Base-by-base conservation (phyloP, 805 yeast genomes). In the Ogataea sp. region DNA sequence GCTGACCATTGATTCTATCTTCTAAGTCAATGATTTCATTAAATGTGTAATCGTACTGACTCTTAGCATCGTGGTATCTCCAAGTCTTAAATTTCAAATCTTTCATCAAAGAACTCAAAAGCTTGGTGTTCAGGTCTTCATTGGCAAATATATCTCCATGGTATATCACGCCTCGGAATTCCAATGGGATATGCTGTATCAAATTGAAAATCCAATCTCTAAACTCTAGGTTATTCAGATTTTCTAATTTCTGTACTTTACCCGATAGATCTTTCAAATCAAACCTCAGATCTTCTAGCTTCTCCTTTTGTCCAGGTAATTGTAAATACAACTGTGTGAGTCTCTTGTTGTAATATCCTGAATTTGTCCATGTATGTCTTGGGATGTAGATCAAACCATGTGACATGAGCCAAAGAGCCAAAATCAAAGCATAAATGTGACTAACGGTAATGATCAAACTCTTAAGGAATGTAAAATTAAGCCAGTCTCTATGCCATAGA, bases 371-470 rank as follows among this genome's bases (percentile, higher is more conserved):
- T 23, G 36, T 38, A 14, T 36, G 56, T 41, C 83, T 67, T 0
- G 95, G 94, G 2, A 84, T 65, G 33, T 71, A 69, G 15, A 83
- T 72, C 36, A 83, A 59, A 0, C 95, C 95, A 56, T 85, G 89
- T 2, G 90, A 84, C 83, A 86, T 78, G 42, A 86, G 62, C 90
- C 93, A 84, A 18, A 83, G 68, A 2, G 90, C 88, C 26, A 86
- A 52, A 2, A 80, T 66, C 52, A 86, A 66, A 0, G 94, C 74
- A 55, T 85, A 86, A 17, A 82, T 78, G 55, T 86, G 93, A 1
- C 93, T 75, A 10, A 83, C 50, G 0, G 93, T 89, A 44, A 86
- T 81, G 16, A 82, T 68, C 59, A 86, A 69, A 24, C 79, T 69
- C 54, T 79, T 81, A 47, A 86, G 59, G 37, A 78, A 63, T 20